A percentile compares a stretch with the other conserved stretches of the same genome.
phyloP scores from a whole-genome alignment of 495 filamentous ascomycete species.

The Penicillium bialowiezense region DNA sequence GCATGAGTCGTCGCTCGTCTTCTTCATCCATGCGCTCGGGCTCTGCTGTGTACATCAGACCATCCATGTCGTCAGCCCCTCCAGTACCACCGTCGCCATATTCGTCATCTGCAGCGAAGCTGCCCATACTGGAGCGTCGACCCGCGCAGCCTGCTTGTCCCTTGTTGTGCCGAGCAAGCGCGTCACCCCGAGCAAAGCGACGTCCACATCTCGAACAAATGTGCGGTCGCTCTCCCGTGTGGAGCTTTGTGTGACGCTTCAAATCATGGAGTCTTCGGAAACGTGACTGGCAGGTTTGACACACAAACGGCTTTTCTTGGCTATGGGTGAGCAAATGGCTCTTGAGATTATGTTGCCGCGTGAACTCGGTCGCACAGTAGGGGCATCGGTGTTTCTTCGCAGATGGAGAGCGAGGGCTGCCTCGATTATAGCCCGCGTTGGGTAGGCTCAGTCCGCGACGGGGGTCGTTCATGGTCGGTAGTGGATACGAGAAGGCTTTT shows the following conservation, averaged over 20 bases:
- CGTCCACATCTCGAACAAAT: constrained; percentile 91
- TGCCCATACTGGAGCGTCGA: constrained; percentile 79
- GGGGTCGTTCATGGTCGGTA: constrained; percentile 47
- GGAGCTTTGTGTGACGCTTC: constrained; percentile 93
- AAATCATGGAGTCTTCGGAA: constrained; percentile 93
- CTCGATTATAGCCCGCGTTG: constrained; percentile 58
- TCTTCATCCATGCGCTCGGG: constrained; percentile 66
- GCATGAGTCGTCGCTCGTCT: constrained; percentile 56
- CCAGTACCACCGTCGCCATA: constrained; percentile 47
- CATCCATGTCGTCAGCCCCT: constrained; percentile 69
- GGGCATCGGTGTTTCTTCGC: constrained; percentile 93
- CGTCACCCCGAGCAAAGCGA: constrained; percentile 93
- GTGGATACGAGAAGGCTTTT: constrained; percentile 53
- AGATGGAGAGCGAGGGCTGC: constrained; percentile 66
- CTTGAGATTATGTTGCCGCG: constrained; percentile 97
- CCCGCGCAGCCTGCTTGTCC: constrained; percentile 95
- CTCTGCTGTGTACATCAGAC: constrained; percentile 60
- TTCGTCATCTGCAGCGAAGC: constrained; percentile 79
- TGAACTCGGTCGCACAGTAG: constrained; percentile 95
- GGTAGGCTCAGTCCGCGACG: constrained; percentile 75
- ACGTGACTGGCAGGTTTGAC: constrained; percentile 80
- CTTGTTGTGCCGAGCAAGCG: constrained; percentile 90
- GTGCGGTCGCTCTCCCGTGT: constrained; percentile 94
- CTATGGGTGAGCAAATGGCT: constrained; percentile 97
- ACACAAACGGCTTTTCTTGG: constrained; percentile 96